Evolutionary conservation across 2,329 filamentous ascomycete genomes (phyloP), one percentile per base, ranked within the genome.

Genomic region (Lecanicillium sp.): DNA sequence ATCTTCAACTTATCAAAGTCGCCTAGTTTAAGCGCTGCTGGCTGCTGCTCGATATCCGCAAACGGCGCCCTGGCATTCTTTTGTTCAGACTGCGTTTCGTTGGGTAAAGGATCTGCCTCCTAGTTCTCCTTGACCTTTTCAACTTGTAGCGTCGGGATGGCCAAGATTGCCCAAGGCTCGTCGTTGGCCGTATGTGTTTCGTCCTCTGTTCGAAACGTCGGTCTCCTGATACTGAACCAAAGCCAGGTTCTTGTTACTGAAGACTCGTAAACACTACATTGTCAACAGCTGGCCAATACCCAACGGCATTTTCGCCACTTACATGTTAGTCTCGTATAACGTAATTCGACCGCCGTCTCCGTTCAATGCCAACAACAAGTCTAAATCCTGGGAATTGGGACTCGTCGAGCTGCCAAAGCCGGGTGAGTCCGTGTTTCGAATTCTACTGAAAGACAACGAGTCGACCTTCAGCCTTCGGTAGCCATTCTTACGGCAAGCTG

Each of bases 1-100:
- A 25, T 25, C 9, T 43, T 42, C 22, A 50, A 33, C 29, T 35
- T 41, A 16, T 32, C 38, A 19, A 47, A 44, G 19, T 44, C 44
- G 9, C 42, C 42, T 9, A 50, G 44, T 37, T 28, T 40, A 8
- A 27, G 28, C 11, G 27, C 7, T 11, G 11, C 11, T 6, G 22
- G 22, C 22, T 11, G 22, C 22, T 6, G 22, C 22, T 25, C 11
- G 22, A 6, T 6, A 11, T 7, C 22, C 22, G 22, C 6, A 25
- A 6, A 11, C 6, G 22, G 22, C 6, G 22, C 7, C 22, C 7
- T 25, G 11, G 22, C 22, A 11, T 11, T 11, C 22, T 25, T 6
- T 25, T 7, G 11, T 25, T 6, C 11, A 25, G 29, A 18, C 34
- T 15, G 34, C 20, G 20, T 16, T 6, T 27, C 18, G 5, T 28